Evolutionary conservation across 176 grass and related monocot genomes (phyloP), one percentile per base, ranked within the genome.

Genomic region (Ampelocalamus luodianensis): DNA sequence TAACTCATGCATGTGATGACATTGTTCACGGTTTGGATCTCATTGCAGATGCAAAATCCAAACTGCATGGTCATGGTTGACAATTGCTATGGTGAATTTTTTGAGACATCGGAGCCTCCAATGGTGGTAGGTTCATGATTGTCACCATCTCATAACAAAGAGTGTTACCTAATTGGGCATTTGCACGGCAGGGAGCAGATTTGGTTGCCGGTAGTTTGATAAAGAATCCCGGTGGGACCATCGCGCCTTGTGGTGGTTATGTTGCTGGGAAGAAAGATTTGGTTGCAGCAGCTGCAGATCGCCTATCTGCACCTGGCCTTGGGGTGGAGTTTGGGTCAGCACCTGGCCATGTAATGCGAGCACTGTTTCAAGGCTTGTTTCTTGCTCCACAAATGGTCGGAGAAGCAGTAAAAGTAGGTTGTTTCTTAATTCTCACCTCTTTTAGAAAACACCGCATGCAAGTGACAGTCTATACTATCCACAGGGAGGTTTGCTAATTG

Each of bases 41-140:
- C 49, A 34, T 42, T 48, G 22, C 90, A 97, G 93, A 50, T 48
- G 76, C 93, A 98, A 79, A 98, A 93, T 81, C 85, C 84, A 78
- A 74, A 93, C 70, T 98, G 93, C 88, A 89, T 90, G 85, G 93
- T 95, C 27, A 95, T 98, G 93, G 96, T 98, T 39, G 96, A 93
- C 77, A 98, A 98, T 82, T 98, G 96, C 81, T 98, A 98, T 65
- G 93, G 96, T 71, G 96, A 98, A 93, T 98, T 98, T 60, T 93
- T 95, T 24, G 96, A 98, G 80, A 90, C 80, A 56, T 80, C 65
- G 5, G 93, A 98, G 49, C 96, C 96, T 90, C 87, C 91, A 63
- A 90, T 89, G 89, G 96, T 92, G 89, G 95, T 95, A 93, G 34
- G 74, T 81, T 70, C 86, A 76, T 45, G 5, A 53, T 49, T 75